These are phyloP conservation scores for Mortierella hygrophila DNA, from an alignment of 192 early-diverging fungal species.

Conservation along the genomic window DNA sequence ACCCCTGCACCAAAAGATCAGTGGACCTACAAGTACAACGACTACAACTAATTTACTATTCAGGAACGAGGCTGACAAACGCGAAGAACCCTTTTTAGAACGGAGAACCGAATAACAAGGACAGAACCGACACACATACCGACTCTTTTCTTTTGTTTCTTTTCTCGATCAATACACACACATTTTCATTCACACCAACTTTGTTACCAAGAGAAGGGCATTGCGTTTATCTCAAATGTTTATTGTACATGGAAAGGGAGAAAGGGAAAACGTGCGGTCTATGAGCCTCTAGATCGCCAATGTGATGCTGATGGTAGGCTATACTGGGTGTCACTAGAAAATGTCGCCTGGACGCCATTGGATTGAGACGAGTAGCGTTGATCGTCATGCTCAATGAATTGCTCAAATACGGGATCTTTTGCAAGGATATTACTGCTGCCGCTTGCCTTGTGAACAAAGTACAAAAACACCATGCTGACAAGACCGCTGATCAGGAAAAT, in stretches of 20 bases:
- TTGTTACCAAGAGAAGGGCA: not conserved
- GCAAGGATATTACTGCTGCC: conserved; percentile 55
- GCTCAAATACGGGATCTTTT: conserved; percentile 41
- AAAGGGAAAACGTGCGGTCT: not conserved
- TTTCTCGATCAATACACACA: not conserved
- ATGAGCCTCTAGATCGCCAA: conserved; percentile 41
- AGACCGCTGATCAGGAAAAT: conserved; percentile 90
- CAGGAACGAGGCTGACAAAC: not conserved
- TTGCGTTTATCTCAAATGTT: not conserved
- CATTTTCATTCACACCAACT: not conserved
- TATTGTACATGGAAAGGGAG: not conserved
- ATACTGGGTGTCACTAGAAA: conserved; percentile 19
- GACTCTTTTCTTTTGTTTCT: not conserved
- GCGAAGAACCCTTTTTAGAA: not conserved
- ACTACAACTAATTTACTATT: conserved; percentile 26
- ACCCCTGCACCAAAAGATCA: conserved; percentile 83
- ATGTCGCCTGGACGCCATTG: conserved; percentile 2
- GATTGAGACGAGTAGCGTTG: not conserved
- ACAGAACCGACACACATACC: not conserved
- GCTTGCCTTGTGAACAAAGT: conserved; percentile 74
- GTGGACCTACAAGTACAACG: conserved; percentile 79
- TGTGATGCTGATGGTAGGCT: conserved; percentile 20
- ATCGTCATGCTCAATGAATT: conserved; percentile 36
- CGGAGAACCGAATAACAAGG: not conserved
- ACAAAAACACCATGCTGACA: conserved; percentile 77